A percentile compares a stretch with the other conserved stretches of the same genome.
These are phyloP conservation scores for Colletotrichum caudatum DNA, from an alignment of 2,329 filamentous ascomycete genomes.

Conservation along the genomic window DNA sequence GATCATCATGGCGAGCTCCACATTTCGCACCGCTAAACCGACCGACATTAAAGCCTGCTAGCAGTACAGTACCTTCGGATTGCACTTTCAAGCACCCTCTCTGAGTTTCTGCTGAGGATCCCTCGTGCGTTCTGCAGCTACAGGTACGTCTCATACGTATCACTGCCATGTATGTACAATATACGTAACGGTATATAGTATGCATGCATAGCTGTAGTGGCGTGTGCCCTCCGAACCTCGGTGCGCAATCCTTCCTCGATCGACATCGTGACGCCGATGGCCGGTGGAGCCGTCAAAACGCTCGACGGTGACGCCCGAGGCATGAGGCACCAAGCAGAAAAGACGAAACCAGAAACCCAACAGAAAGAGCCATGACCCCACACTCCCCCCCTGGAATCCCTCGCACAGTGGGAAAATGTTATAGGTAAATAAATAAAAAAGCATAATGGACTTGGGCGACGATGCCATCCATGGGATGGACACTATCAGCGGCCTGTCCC, in stretches of 20 bases:
- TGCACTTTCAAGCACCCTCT: conserved; percentile 5
- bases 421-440: not conserved
- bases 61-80: not conserved
- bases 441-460: conserved; percentile 14
- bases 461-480: conserved; percentile 8
- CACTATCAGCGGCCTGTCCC: conserved; percentile 19
- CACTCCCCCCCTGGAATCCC: conserved; percentile 13
- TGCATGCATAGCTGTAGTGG: not conserved
- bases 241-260: conserved; percentile 19
- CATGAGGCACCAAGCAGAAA: conserved; percentile 6
- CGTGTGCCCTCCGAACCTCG: conserved; percentile 14
- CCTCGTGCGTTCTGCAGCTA: not conserved
- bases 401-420: conserved; percentile 14
- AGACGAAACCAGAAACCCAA: conserved; percentile 34
- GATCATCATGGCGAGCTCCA: conserved; percentile 30
- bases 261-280: conserved; percentile 18
- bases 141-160: no score
- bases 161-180: no score
- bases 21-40: conserved; percentile 6
- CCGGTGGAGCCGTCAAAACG: conserved; percentile 8
- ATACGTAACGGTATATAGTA: not conserved
- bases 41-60: conserved; percentile 8
- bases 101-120: not conserved
- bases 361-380: conserved; percentile 14
- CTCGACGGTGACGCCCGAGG: conserved; percentile 12